These are phyloP conservation scores for Claviceps monticola DNA, from an alignment of 2,329 filamentous ascomycete species.

Conservation along the genomic window DNA sequence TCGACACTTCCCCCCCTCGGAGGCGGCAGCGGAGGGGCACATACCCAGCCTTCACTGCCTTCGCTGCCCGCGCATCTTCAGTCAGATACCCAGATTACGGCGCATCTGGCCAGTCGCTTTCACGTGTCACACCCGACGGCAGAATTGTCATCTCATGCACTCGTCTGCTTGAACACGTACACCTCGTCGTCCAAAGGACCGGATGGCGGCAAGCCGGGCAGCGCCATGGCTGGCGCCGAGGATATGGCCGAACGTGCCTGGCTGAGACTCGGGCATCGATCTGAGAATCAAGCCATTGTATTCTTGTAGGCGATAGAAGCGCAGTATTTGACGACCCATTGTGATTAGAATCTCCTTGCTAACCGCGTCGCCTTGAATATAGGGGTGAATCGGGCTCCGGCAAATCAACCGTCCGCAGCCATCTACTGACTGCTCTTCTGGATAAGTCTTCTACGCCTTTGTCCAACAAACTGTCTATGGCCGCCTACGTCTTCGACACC, in stretches of 20 bases:
- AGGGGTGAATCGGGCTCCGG: slow-evolving; percentile 93
- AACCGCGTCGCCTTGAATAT: slow-evolving; percentile 8
- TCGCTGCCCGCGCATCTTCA: slow-evolving; percentile 74
- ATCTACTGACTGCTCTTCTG: slow-evolving; percentile 73
- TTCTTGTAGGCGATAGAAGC: slow-evolving; percentile 61
- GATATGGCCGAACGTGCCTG: slow-evolving; percentile 81
- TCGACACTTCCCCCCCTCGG: slow-evolving; percentile 39
- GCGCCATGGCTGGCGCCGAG: slow-evolving; percentile 82
- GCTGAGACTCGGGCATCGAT: slow-evolving; percentile 70
- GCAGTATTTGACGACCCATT: background rate
- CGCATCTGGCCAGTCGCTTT: slow-evolving; percentile 76
- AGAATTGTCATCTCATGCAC: slow-evolving; percentile 75
- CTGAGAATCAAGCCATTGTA: slow-evolving; percentile 83
- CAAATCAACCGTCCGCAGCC: slow-evolving; percentile 87
- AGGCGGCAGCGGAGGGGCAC: slow-evolving; percentile 43
- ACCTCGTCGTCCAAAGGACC: slow-evolving; percentile 76
- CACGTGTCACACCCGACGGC: slow-evolving; percentile 84
- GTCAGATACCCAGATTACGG: slow-evolving; percentile 65
- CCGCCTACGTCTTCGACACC: slow-evolving; percentile 89
- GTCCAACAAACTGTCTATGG: slow-evolving; percentile 83
- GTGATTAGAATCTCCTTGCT: background rate
- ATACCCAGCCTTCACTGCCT: slow-evolving; percentile 75
- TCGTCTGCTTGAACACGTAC: slow-evolving; percentile 91
- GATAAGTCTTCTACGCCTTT: slow-evolving; percentile 85
- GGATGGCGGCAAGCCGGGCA: slow-evolving; percentile 84